Evolutionary conservation across 2,329 filamentous ascomycete species (phyloP).

Genomic region (Cryphonectria naterciae): DNA sequence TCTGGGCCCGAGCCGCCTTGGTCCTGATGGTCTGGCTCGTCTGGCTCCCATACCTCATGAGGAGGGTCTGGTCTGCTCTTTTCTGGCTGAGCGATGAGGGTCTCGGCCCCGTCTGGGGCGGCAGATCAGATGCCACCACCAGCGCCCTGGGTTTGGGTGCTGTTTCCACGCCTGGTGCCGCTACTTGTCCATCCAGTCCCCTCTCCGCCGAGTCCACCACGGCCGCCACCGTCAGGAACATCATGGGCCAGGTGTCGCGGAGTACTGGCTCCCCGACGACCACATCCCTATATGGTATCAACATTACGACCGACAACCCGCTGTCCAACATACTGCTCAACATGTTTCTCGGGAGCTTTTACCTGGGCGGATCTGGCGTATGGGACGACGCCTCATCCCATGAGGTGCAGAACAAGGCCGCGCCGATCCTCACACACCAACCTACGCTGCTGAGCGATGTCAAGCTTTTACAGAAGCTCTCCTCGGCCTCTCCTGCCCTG

Average conservation of each 20-base stretch:
- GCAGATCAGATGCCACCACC: slow-evolving; percentile 29
- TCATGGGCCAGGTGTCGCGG: slow-evolving; percentile 43
- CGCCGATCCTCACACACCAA: slow-evolving; percentile 32
- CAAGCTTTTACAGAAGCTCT: slow-evolving; percentile 62
- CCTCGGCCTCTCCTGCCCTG: slow-evolving; percentile 57
- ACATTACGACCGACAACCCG: slow-evolving; percentile 39
- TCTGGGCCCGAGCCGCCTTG: slow-evolving; percentile 77
- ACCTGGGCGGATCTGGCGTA: slow-evolving; percentile 21
- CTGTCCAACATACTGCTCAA: slow-evolving; percentile 39
- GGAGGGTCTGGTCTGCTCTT: slow-evolving; percentile 87
- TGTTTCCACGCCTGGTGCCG: slow-evolving; percentile 34
- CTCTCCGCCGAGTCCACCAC: slow-evolving; percentile 44
- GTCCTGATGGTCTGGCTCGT: slow-evolving; percentile 88
- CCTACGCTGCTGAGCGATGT: slow-evolving; percentile 62
- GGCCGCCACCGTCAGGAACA: slow-evolving; percentile 40
- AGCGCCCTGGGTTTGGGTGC: slow-evolving; percentile 33
- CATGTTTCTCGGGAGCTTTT: slow-evolving; percentile 27
- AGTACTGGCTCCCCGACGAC: slow-evolving; percentile 36
- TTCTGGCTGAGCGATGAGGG: slow-evolving; percentile 93
- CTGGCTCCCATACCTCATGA: slow-evolving; percentile 86
- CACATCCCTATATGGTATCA: slow-evolving; percentile 36
- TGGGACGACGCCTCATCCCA: slow-evolving; percentile 15
- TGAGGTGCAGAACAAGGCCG: slow-evolving; percentile 26
- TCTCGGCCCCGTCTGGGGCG: slow-evolving; percentile 44
- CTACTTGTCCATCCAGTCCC: slow-evolving; percentile 46